Percentiles rank a stretch among this genome's conserved stretches.
Evolutionary conservation across 1,284 basidiomycete species (phyloP).

Genomic region (Tremellales sp.): DNA sequence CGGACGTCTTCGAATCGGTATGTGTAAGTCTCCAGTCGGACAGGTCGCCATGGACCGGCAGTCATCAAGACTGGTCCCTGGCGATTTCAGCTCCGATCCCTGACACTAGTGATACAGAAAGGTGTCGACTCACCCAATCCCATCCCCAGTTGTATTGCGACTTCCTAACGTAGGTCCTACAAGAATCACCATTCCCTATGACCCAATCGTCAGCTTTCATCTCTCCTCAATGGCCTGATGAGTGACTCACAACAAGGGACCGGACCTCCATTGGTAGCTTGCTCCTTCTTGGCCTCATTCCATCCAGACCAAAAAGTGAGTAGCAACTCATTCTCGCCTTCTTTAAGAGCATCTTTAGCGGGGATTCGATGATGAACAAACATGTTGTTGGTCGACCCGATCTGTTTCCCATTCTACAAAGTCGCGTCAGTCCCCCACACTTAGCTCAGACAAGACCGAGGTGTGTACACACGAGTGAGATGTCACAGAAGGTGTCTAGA

Average conservation of each 20-base stretch:
- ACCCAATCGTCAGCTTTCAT: conserved; percentile 1
- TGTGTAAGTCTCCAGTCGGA: conserved; percentile 64
- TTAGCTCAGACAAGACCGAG: not conserved
- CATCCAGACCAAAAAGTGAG: conserved; percentile 73
- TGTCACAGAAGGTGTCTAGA: conserved; percentile 74
- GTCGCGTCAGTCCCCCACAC: not conserved
- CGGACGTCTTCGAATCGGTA: conserved; percentile 61
- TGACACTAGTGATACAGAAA: not conserved
- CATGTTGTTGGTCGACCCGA: conserved; percentile 66
- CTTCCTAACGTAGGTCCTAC: conserved; percentile 78
- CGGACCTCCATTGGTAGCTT: conserved; percentile 38
- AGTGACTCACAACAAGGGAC: conserved; percentile 24
- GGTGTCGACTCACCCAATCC: not conserved
- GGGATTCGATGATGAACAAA: conserved; percentile 65
- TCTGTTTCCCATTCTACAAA: conserved; percentile 61
- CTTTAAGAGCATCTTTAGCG: conserved; percentile 56
- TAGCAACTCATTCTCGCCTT: conserved; percentile 62
- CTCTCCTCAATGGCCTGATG: not conserved
- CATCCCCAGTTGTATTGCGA: conserved; percentile 65
- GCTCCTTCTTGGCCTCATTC: conserved; percentile 55
- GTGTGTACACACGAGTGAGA: conserved; percentile 58
- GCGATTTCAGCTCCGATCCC: conserved; percentile 59
- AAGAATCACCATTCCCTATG: conserved; percentile 76
- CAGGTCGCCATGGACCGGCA: conserved; percentile 52
- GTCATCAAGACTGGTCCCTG: conserved; percentile 61